Evolutionary conservation across 805 yeast species (phyloP), one percentile per base, ranked within the genome.

Genomic region (Candida schatavii): DNA sequence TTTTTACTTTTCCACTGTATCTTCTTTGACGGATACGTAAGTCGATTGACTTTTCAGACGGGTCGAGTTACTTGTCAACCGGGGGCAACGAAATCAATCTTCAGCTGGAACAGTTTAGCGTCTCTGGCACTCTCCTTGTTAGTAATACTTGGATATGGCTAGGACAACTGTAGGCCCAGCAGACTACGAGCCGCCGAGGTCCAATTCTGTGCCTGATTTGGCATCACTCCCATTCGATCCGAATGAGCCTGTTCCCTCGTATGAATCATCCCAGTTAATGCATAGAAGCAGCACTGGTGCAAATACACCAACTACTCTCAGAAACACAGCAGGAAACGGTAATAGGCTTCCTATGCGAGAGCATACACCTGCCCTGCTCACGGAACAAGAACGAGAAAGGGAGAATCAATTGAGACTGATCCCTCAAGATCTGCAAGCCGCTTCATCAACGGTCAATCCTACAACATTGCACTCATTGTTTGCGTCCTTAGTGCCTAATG

Each of bases 211-310:
- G 40, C 34, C 40, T 5, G 37, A 35, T 23, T 27, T 25, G 25
- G 35, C 21, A 21, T 26, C 29, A 15, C 26, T 26, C 26, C 37
- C 35, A 9, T 35, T 35, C 46, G 70, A 66, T 40, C 66, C 63
- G 2, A 46, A 55, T 30, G 74, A 68, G 41, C 51, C 53, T 6
- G 69, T 70, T 1, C 75, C 75, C 2, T 62, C 70, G 1, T 70
- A 70, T 48, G 75, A 70, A 47, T 56, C 60, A 4, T 67, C 72
- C 3, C 74, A 69, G 47, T 35, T 56, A 38, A 32, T 61, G 36
- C 59, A 62, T 42, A 61, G 55, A 35, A 33, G 34, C 19, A 35
- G 33, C 35, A 33, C 40, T 17, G 9, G 15, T 45, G 39, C 36
- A 30, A 31, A 33, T 28, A 22, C 41, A 3, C 17, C n/a, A 32